Percentiles rank a stretch among this genome's conserved stretches.
Conservation (phyloP, 176 grass and related monocot genomes). For the Hordeum vulgare region MorexV3_pseudomolecules_assembly NC_058518.1:456240181-456240680, state of each 20-base stretch:
- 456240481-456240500: not conserved
- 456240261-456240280: conserved; percentile 33
- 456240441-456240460: not conserved
- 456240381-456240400: not conserved
- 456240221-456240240: conserved; percentile 39
- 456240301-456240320: conserved; percentile 22
- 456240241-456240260: conserved; percentile 39
- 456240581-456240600: conserved; percentile 18
- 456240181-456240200: conserved; percentile 35
- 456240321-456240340: not conserved
- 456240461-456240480: not conserved
- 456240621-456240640: conserved; percentile 40
- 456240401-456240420: not conserved
- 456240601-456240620: conserved; percentile 65
- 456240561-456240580: not conserved
- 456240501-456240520: not conserved
- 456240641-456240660: conserved; percentile 60
- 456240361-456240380: not conserved
- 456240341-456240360: conserved; percentile 1
- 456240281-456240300: conserved; percentile 16
- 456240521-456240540: not conserved
- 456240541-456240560: not conserved
- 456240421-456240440: not conserved
- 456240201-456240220: conserved; percentile 35
- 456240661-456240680: conserved; percentile 89